Evolutionary conservation across 2,329 filamentous ascomycete species (phyloP).

Genomic region (Colletotrichum sp.): DNA sequence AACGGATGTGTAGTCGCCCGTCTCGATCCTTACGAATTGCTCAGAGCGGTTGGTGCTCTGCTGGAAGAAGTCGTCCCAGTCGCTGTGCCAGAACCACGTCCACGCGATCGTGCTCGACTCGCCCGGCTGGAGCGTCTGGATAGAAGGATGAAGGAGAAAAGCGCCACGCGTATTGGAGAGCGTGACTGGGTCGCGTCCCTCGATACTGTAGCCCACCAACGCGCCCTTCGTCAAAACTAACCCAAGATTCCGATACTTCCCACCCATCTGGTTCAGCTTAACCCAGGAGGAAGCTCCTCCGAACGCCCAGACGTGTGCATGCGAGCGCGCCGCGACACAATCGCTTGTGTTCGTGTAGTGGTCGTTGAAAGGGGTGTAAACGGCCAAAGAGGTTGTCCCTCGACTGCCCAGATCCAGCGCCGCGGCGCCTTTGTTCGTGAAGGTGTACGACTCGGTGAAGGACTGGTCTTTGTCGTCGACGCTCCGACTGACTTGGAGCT

Average conservation of each 20-base stretch:
- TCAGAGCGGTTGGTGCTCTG: background rate
- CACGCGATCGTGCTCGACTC: background rate
- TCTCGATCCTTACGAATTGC: background rate
- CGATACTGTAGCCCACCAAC: conserved; percentile 11
- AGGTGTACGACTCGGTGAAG: conserved; percentile 9
- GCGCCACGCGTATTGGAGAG: conserved; percentile 7
- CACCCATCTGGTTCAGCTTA: conserved; percentile 15
- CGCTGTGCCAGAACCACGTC: conserved; percentile 13
- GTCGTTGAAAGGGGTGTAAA: conserved; percentile 16
- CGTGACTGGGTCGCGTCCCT: conserved; percentile 1
- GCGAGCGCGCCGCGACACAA: background rate
- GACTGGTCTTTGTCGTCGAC: background rate
- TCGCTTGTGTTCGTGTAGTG: conserved; percentile 16
- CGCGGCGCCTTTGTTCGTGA: conserved; percentile 1
- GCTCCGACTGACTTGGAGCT: background rate
- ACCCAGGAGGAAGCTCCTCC: conserved; percentile 8
- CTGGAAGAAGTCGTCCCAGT: conserved; percentile 1
- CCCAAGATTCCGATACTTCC: background rate
- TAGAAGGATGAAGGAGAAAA: background rate
- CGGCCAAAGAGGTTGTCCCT: background rate
- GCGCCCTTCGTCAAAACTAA: conserved; percentile 10
- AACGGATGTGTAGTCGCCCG: background rate
- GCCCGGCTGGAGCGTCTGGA: background rate
- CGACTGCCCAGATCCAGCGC: background rate
- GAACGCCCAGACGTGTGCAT: conserved; percentile 4